Evolutionary conservation across 2,329 filamentous ascomycete species (phyloP), one percentile per base, ranked within the genome.

Genomic region (Colletotrichum liaoningense): DNA sequence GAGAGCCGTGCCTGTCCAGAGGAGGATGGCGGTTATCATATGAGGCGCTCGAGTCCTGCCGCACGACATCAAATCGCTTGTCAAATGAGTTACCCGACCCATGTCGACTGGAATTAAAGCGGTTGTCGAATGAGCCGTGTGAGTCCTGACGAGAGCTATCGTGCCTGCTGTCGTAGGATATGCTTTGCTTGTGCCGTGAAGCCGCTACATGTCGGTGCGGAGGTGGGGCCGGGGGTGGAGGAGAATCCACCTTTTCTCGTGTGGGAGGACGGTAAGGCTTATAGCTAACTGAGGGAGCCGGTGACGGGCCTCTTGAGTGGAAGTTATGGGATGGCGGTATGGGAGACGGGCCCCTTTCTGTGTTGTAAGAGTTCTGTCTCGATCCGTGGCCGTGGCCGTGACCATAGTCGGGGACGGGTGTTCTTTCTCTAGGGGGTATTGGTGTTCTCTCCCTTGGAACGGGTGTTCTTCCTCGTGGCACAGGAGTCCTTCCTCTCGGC

Each of bases 151-250:
- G 81, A 9, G 82, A 76, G n/a, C 77, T 77, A 4, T 79, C 58
- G 19, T 75, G 69, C 38, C 72, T 72, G 49, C 72, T 77, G 38
- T 82, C 77, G 58, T 82, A 83, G 0, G 81, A 82, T 5, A 76
- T 75, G 33, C 80, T 76, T 67, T 83, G 78, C 4, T 78, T 80
- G 14, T 83, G 80, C 5, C 81, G 76, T 8, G 77, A 33, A 35
- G 75, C 49, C 14, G 66, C 73, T n/a, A 85, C 88, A 82, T 95
- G 94, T 8, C 95, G 92, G 75, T 97, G 95, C 7, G 95, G 95
- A 9, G 93, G 93, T 0, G 95, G 95, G 2, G 95, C 92, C 2
- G 95, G 95, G 8, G 95, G 95, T 22, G 95, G 94, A 9, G 93
- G 93, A 24, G 90, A 91, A 54, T 89, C 88, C 49, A 85, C 84